Conservation (phyloP, 306 rosid species). For the Arachis stenosperma region DNA sequence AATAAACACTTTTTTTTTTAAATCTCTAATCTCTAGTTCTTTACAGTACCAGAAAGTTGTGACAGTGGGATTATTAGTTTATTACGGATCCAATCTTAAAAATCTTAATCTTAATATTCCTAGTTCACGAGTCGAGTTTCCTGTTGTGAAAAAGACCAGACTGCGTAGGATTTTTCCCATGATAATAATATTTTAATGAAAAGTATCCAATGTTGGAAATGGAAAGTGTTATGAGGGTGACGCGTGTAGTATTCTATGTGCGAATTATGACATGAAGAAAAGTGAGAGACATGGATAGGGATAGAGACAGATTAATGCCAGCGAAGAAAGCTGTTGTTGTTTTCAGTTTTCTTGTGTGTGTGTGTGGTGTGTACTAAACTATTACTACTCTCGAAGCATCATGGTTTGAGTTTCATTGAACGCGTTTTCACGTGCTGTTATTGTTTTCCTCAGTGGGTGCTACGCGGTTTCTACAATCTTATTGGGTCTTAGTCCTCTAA, state of each 20-base stretch:
- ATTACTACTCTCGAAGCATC: too few relatives aligned
- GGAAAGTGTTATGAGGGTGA: background rate
- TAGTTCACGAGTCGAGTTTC: too few relatives aligned
- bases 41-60: too few relatives aligned
- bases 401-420: background rate
- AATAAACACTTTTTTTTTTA: too few relatives aligned
- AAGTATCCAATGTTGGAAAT: background rate
- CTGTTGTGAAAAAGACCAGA: too few relatives aligned
- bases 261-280: too few relatives aligned
- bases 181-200: background rate
- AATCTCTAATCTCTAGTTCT: too few relatives aligned
- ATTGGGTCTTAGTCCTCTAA: background rate
- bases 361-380: background rate
- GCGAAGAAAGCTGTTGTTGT: background rate
- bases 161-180: background rate
- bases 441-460: background rate
- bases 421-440: constrained; percentile 14
- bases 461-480: background rate
- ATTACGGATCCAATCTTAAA: too few relatives aligned
- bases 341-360: background rate
- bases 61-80: too few relatives aligned
- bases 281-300: background rate
- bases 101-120: too few relatives aligned
- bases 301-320: background rate
- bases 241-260: too few relatives aligned